A percentile compares a stretch with the other conserved stretches of the same genome.
These are phyloP conservation scores for Monosporozyma solicola DNA, from an alignment of 805 yeast species.

Conservation along the genomic window DNA sequence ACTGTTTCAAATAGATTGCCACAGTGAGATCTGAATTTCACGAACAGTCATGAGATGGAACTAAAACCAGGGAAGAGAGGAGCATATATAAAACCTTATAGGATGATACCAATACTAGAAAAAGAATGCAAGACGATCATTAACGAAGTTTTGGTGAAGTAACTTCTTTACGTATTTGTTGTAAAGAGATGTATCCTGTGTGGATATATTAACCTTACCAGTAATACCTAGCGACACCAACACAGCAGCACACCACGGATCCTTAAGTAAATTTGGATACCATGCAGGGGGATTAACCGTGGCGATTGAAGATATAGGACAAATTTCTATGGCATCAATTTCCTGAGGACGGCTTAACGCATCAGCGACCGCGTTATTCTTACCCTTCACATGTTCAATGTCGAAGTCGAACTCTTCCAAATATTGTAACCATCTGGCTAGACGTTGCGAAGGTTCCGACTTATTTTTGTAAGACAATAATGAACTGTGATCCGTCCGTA, in stretches of 20 bases:
- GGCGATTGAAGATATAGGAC: too few species aligned
- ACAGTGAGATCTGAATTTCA: neutral
- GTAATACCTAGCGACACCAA: too few species aligned
- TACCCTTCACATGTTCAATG: too few species aligned
- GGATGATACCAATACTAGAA: conserved; percentile 8
- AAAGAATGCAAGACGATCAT: conserved; percentile 1
- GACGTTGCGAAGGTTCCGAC: conserved; percentile 7
- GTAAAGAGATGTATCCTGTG: too few species aligned
- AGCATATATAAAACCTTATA: conserved; percentile 8
- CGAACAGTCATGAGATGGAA: conserved; percentile 2
- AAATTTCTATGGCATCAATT: too few species aligned
- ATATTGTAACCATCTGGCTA: conserved; percentile 7
- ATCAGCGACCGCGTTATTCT: too few species aligned
- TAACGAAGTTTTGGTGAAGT: conserved; percentile 5
- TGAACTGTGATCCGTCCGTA: neutral
- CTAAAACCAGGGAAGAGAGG: conserved; percentile 1
- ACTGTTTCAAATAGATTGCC: neutral
- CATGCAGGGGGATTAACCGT: too few species aligned
- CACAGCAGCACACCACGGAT: too few species aligned
- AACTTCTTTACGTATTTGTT: too few species aligned
- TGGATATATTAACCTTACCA: too few species aligned
- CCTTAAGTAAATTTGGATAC: too few species aligned
- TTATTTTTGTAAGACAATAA: neutral
- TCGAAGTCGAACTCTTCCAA: conserved; percentile 8
- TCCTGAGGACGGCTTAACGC: too few species aligned